Percentiles rank a stretch among this genome's conserved stretches.
Conservation (phyloP, 805 yeast genomes). For the Candida broadrunensis region DNA sequence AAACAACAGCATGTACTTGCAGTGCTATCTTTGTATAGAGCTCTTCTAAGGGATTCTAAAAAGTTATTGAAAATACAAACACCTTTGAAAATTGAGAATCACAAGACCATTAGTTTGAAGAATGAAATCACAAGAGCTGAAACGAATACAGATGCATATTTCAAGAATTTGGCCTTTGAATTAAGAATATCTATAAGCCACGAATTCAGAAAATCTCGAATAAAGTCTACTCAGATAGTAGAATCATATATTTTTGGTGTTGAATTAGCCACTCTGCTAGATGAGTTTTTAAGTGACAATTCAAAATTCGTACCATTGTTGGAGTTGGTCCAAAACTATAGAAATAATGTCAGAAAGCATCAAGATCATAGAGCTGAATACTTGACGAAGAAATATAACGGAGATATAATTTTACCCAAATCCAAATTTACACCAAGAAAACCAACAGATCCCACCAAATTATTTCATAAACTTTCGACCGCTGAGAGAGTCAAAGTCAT, state of each 20-base stretch:
- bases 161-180: slow-evolving; percentile 1
- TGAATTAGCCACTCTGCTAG: background rate
- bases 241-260: background rate
- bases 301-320: background rate
- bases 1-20: slow-evolving; percentile 2
- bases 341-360: too few species aligned
- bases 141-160: too few species aligned
- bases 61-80: background rate
- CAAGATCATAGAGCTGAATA: background rate
- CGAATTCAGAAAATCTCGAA: background rate
- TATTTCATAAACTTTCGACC: slow-evolving; percentile 2
- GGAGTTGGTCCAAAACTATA: background rate
- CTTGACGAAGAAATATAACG: background rate
- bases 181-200: background rate
- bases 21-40: slow-evolving; percentile 10
- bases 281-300: background rate
- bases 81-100: background rate
- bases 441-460: slow-evolving; percentile 8
- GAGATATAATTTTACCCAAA: background rate
- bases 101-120: too few species aligned
- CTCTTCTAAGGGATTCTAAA: slow-evolving; percentile 5
- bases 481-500: slow-evolving; percentile 9
- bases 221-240: background rate
- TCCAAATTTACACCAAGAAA: background rate
- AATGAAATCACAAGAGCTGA: too few species aligned